Evolutionary conservation across 306 rosid species (phyloP).

Genomic region (Inga oerstediana): DNA sequence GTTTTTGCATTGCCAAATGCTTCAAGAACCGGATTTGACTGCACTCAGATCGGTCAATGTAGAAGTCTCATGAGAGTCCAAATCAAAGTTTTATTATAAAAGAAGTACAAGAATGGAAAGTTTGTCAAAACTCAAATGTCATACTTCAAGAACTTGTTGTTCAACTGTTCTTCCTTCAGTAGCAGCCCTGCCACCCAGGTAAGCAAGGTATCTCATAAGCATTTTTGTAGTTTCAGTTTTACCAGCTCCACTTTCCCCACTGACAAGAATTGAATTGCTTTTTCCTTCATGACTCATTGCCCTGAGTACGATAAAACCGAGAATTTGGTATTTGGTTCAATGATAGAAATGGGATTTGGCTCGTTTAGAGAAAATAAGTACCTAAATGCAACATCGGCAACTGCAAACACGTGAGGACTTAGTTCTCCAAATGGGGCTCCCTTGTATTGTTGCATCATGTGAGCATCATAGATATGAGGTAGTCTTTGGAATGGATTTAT

Average conservation of each 20-base stretch:
- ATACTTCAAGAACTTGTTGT: slow-evolving; percentile 99
- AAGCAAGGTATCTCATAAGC: slow-evolving; percentile 98
- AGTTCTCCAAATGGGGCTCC: slow-evolving; percentile 98
- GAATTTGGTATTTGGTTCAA: slow-evolving; percentile 25
- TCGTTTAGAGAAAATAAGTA: slow-evolving; percentile 34
- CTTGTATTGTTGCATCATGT: slow-evolving; percentile 99
- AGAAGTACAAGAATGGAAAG: slow-evolving; percentile 7
- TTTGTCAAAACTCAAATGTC: slow-evolving; percentile 22
- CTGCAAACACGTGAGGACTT: slow-evolving; percentile 98
- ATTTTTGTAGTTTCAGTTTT: slow-evolving; percentile 99
- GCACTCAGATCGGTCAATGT: slow-evolving; percentile 41
- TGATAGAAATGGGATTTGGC: slow-evolving; percentile 24
- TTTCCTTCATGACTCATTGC: slow-evolving; percentile 90
- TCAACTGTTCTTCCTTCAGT: slow-evolving; percentile 98
- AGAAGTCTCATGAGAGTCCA: slow-evolving; percentile 32
- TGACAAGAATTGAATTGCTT: slow-evolving; percentile 96
- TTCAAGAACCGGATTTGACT: slow-evolving; percentile 99
- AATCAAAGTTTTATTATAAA: not conserved
- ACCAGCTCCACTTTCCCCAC: slow-evolving; percentile 99
- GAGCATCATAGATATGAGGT: slow-evolving; percentile 84
- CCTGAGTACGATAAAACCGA: slow-evolving; percentile 54
- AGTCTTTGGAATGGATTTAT: slow-evolving; percentile 98
- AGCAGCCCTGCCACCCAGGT: slow-evolving; percentile 89
- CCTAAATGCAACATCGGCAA: slow-evolving; percentile 99
- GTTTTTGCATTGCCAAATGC: slow-evolving; percentile 99